phyloP scores from a whole-genome alignment of 352 stramenopile species.

The Phytophthora niederhauseri region DNA sequence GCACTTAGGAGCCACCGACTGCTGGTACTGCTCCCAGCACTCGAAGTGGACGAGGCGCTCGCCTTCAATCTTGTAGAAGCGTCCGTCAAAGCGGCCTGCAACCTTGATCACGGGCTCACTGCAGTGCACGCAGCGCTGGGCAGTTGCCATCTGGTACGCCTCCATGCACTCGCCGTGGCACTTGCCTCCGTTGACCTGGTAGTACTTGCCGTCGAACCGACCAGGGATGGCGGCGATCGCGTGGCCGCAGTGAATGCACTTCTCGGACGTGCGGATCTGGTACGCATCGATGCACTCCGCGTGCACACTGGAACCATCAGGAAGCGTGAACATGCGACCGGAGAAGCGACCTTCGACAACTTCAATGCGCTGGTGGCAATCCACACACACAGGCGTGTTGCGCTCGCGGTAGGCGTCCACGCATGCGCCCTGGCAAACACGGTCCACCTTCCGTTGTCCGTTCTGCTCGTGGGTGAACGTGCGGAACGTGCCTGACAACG shows the following conservation, averaged over 20 bases:
- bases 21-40: constrained; percentile 86
- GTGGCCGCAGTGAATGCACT: constrained; percentile 80
- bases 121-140: constrained; percentile 78
- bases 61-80: constrained; percentile 87
- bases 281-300: constrained; percentile 90
- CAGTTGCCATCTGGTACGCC: constrained; percentile 69
- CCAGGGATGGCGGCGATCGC: constrained; percentile 80
- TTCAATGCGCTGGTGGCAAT: constrained; percentile 82
- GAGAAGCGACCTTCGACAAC: constrained; percentile 77
- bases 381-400: constrained; percentile 75
- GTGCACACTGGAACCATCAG: constrained; percentile 77
- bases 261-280: constrained; percentile 79
- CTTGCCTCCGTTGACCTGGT: constrained; percentile 74
- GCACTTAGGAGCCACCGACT: constrained; percentile 72
- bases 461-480: constrained; percentile 67
- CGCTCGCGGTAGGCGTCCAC: constrained; percentile 74
- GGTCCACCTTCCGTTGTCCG: constrained; percentile 63
- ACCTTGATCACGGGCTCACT: constrained; percentile 73
- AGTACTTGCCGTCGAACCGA: constrained; percentile 83
- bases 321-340: constrained; percentile 79
- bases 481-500: constrained; percentile 66
- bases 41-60: constrained; percentile 83
- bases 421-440: constrained; percentile 80
- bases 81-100: constrained; percentile 70
- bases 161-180: constrained; percentile 89